A percentile compares a stretch with the other conserved stretches of the same genome.
These are phyloP conservation scores for Iberis amara DNA, from an alignment of 441 rosid genomes.

Conservation along the genomic window DNA sequence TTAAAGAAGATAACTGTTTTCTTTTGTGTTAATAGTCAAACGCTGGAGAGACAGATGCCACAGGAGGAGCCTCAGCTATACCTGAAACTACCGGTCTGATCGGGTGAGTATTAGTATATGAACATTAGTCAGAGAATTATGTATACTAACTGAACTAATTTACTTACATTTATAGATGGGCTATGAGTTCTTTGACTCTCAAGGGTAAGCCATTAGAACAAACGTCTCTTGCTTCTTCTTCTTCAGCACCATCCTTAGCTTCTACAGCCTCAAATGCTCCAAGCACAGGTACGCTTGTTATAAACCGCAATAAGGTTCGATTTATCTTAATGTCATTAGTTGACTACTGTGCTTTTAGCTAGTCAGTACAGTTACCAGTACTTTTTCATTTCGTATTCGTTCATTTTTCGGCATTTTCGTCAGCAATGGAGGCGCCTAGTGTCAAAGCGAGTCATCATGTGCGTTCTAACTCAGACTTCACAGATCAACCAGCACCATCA, in stretches of 20 bases:
- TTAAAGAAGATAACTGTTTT: slow-evolving; percentile 2
- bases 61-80: slow-evolving; percentile 56
- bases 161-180: slow-evolving; percentile 61
- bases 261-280: slow-evolving; percentile 52
- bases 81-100: slow-evolving; percentile 88
- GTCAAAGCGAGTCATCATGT: slow-evolving; percentile 44
- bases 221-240: slow-evolving; percentile 58
- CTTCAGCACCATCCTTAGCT: slow-evolving; percentile 41
- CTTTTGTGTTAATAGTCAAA: slow-evolving; percentile 38
- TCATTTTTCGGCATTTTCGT: slow-evolving; percentile 15
- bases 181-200: slow-evolving; percentile 95
- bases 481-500: slow-evolving; percentile 63
- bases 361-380: neutral
- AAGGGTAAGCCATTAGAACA: slow-evolving; percentile 92
- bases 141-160: slow-evolving; percentile 14
- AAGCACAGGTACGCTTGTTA: slow-evolving; percentile 54
- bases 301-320: neutral
- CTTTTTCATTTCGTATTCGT: neutral
- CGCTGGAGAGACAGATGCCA: slow-evolving; percentile 52
- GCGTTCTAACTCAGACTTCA: slow-evolving; percentile 64
- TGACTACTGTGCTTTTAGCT: neutral
- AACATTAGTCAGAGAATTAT: neutral
- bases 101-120: slow-evolving; percentile 50
- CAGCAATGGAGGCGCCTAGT: slow-evolving; percentile 53
- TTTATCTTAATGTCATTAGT: neutral